These are phyloP conservation scores for Sherardia arvensis DNA, from an alignment of 257 asterid genomes.

Conservation along the genomic window DNA sequence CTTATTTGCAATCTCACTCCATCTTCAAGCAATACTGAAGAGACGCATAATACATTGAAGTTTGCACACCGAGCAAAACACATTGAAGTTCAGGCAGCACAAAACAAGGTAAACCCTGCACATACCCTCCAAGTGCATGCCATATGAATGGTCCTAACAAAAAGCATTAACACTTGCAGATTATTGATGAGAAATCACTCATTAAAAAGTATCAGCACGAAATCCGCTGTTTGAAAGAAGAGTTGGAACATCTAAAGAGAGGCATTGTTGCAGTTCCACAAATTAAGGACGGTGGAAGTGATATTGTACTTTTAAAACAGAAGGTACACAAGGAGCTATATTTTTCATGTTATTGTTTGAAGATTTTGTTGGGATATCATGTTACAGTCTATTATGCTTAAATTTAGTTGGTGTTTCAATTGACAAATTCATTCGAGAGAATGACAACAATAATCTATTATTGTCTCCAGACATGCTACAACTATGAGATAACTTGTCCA, in stretches of 20 bases:
- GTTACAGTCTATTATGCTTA: neutral
- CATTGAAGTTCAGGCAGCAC: conserved; percentile 91
- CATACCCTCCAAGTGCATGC: conserved; percentile 12
- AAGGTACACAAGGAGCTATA: conserved; percentile 42
- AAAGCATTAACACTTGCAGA: conserved; percentile 50
- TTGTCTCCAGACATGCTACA: neutral
- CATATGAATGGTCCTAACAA: conserved; percentile 7
- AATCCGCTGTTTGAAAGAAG: conserved; percentile 91
- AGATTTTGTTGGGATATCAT: neutral
- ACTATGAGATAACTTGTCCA: neutral
- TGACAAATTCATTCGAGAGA: neutral
- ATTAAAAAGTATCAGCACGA: conserved; percentile 94
- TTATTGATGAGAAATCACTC: conserved; percentile 92
- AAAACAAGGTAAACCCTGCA: conserved; percentile 62
- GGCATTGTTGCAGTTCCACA: conserved; percentile 71
- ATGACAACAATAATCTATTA: neutral
- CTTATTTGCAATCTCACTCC: conserved; percentile 94
- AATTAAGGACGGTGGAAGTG: conserved; percentile 51
- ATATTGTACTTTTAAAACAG: conserved; percentile 82
- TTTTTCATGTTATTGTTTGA: neutral
- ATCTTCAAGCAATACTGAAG: conserved; percentile 94
- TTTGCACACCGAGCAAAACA: conserved; percentile 99
- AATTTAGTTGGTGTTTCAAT: neutral
- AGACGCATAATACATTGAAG: conserved; percentile 95
- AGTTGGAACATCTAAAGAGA: conserved; percentile 80